Conservation (phyloP, 2,329 filamentous ascomycete species). For the Fusarium longipes region DNA sequence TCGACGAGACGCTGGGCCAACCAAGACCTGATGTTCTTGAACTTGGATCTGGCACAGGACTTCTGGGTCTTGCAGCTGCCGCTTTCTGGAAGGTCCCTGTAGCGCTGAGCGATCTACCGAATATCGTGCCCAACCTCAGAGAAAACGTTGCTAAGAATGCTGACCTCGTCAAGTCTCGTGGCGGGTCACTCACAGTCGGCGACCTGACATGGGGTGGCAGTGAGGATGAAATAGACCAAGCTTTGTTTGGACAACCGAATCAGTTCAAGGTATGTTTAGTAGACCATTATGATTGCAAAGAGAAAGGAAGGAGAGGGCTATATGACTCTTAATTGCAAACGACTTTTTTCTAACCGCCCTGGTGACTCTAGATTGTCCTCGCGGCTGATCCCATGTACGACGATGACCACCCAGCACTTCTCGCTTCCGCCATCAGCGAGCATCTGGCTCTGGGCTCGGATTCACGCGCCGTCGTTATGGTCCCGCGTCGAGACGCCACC, state of each 20-base stretch:
- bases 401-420: conserved; percentile 79
- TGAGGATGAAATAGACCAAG: conserved; percentile 57
- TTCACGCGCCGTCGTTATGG: conserved; percentile 80
- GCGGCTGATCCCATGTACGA: conserved; percentile 91
- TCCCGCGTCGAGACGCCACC: conserved; percentile 80
- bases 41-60: conserved; percentile 88
- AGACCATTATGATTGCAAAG: conserved; percentile 16
- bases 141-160: conserved; percentile 77
- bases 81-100: conserved; percentile 74
- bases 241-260: conserved; percentile 57
- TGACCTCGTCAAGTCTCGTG: conserved; percentile 62
- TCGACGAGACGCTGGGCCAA: conserved; percentile 52
- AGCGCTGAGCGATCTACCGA: conserved; percentile 82
- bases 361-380: conserved; percentile 71
- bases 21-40: conserved; percentile 68
- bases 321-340: conserved; percentile 27
- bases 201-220: conserved; percentile 79
- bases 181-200: conserved; percentile 70
- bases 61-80: conserved; percentile 89
- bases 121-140: conserved; percentile 85
- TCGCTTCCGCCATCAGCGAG: conserved; percentile 75
- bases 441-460: conserved; percentile 70
- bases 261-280: conserved; percentile 62
- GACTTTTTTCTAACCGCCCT: conserved; percentile 18
- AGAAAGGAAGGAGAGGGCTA: not conserved